A percentile compares a stretch with the other conserved stretches of the same genome.
Conservation (phyloP, 2,329 filamentous ascomycete genomes). For the Nothophoma quercina region DNA sequence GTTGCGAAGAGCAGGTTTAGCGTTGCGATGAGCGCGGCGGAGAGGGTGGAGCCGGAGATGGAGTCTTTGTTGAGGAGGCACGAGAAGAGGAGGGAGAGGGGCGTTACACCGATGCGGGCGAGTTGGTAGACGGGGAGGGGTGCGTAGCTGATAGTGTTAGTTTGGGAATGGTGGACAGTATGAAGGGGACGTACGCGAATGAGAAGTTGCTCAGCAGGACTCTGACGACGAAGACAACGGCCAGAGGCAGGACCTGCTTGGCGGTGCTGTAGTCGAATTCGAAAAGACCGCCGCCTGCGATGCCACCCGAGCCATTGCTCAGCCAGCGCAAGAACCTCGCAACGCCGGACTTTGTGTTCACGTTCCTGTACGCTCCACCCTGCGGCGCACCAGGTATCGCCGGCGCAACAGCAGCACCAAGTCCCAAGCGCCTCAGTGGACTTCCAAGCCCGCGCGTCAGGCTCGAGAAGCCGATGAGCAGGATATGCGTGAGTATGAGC, state of each 20-base stretch:
- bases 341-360: constrained; percentile 31
- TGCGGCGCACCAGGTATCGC: constrained; percentile 45
- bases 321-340: constrained; percentile 48
- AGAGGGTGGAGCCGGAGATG: constrained; percentile 59
- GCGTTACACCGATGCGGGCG: constrained; percentile 60
- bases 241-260: constrained; percentile 57
- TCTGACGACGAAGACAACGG: constrained; percentile 59
- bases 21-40: constrained; percentile 59
- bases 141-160: constrained; percentile 53
- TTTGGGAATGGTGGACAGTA: too few relatives aligned
- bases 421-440: constrained; percentile 52
- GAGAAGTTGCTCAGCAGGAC: constrained; percentile 62
- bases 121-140: constrained; percentile 61
- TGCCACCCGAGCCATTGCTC: constrained; percentile 54
- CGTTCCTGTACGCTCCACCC: constrained; percentile 40
- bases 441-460: constrained; percentile 56
- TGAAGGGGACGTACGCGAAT: constrained; percentile 54
- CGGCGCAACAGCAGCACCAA: constrained; percentile 56
- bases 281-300: constrained; percentile 62
- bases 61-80: constrained; percentile 55
- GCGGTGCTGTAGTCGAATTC: constrained; percentile 60
- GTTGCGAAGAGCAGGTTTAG: constrained; percentile 61
- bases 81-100: constrained; percentile 59
- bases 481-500: constrained; percentile 58
- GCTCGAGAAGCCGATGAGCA: constrained; percentile 57